Conservation (phyloP, 2,329 filamentous ascomycete genomes). For the Chrysoporthe austroafricana region DNA sequence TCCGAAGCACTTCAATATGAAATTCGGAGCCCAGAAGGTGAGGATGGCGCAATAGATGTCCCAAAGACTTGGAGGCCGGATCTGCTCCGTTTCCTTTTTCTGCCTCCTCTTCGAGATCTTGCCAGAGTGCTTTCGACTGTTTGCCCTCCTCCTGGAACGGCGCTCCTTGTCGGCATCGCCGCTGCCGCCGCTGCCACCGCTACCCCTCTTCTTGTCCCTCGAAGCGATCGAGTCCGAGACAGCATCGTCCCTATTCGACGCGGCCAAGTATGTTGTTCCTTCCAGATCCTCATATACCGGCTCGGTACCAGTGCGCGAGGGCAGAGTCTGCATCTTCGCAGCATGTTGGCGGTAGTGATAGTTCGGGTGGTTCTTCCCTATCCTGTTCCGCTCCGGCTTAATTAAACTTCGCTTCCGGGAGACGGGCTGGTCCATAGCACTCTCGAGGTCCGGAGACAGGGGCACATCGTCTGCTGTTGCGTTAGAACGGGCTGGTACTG, state of each 20-base stretch:
- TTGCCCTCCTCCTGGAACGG: constrained; percentile 40
- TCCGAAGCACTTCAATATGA: constrained; percentile 82
- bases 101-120: constrained; percentile 64
- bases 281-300: constrained; percentile 81
- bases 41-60: constrained; percentile 92
- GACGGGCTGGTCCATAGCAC: constrained; percentile 36
- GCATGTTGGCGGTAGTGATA: constrained; percentile 97
- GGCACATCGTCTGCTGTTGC: constrained; percentile 59
- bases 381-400: constrained; percentile 82
- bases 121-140: constrained; percentile 47
- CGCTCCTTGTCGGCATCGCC: constrained; percentile 44
- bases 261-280: constrained; percentile 61
- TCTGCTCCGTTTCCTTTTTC: constrained; percentile 61
- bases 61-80: constrained; percentile 86
- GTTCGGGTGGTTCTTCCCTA: constrained; percentile 87
- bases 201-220: constrained; percentile 41
- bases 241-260: constrained; percentile 50
- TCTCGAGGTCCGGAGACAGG: constrained; percentile 51
- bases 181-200: constrained; percentile 36
- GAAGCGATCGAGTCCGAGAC: constrained; percentile 50
- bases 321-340: constrained; percentile 85
- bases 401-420: constrained; percentile 84
- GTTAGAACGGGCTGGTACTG: constrained; percentile 55
- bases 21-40: constrained; percentile 93
- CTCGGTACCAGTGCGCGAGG: constrained; percentile 91